Evolutionary conservation across 2,329 filamentous ascomycete species (phyloP), one percentile per base, ranked within the genome.

Genomic region (Didymella sp.): DNA sequence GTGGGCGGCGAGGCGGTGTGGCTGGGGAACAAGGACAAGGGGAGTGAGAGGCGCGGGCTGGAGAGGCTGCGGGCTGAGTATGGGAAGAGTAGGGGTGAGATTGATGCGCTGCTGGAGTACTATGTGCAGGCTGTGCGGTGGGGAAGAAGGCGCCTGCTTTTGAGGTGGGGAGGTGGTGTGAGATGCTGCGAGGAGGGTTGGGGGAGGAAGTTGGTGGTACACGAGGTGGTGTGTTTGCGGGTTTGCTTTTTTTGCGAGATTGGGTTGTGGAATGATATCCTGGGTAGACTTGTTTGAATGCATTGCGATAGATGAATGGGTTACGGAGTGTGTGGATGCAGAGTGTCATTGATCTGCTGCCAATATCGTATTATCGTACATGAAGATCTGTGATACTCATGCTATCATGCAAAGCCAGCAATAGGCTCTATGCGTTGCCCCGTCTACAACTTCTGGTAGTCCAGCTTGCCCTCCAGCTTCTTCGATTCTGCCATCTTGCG

Each of bases 401-500:
- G 44, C 60, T 63, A 61, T 64, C 56, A 61, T 64, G 61, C 56
- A 43, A 54, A 53, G 61, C 62, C 60, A 59, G 49, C 58, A 61
- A 61, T 61, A 51, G 46, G 53, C 55, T 22, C 22, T 37, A 17
- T 17, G 30, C 43, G 43, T 53, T 27, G 22, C 24, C 43, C 27
- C 43, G 37, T 61, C 62, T 88, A 96, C 80, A 96, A 82, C 81
- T 96, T 96, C 85, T 96, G 89, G 80, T 97, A 98, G 78, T 98
- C 94, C 46, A 98, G 84, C 82, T 98, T 98, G 79, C 95, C 94
- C 79, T 99, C 95, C 70, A 99, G 80, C 81, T 99, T 99, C 91
- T 99, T 99, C 60, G 91, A 85, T 79, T 99, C 95, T 15, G 91
- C 92, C 67, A 99, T 90, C 86, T 99, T 99, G 67, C 95, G 89